A percentile compares a stretch with the other conserved stretches of the same genome.
Evolutionary conservation across 768 basidiomycete species (phyloP).

Genomic region (Lactifluus hygrophoroides): DNA sequence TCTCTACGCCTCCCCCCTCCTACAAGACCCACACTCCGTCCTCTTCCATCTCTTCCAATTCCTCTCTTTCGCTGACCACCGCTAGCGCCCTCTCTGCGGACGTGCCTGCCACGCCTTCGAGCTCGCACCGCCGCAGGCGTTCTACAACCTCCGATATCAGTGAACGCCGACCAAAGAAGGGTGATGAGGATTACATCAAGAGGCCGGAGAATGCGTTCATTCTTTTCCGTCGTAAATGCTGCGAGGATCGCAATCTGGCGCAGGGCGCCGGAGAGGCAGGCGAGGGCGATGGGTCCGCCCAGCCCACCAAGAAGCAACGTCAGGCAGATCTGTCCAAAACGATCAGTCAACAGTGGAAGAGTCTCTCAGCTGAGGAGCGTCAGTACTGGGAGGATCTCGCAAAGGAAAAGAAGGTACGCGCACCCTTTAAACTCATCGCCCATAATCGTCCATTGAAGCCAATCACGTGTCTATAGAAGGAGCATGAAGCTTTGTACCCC

Average conservation of each 20-base stretch:
- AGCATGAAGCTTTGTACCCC: slow-evolving; percentile 68
- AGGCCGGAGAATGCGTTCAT: slow-evolving; percentile 82
- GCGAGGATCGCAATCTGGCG: slow-evolving; percentile 57
- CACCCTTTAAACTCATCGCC: slow-evolving; percentile 30
- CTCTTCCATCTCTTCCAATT: slow-evolving; percentile 35
- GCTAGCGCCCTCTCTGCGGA: slow-evolving; percentile 23
- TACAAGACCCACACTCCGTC: slow-evolving; percentile 34
- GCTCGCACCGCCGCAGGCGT: slow-evolving; percentile 28
- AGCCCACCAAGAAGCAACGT: slow-evolving; percentile 59
- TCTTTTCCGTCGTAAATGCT: slow-evolving; percentile 72
- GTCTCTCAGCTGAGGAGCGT: slow-evolving; percentile 54
- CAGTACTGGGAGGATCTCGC: slow-evolving; percentile 69
- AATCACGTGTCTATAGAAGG: slow-evolving; percentile 68
- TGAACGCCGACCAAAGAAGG: slow-evolving; percentile 42
- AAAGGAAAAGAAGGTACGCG: slow-evolving; percentile 72
- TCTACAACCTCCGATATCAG: slow-evolving; percentile 30
- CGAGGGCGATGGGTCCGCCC: slow-evolving; percentile 14
- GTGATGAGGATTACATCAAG: slow-evolving; percentile 78
- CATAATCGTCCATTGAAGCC: slow-evolving; percentile 28
- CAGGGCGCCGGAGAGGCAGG: slow-evolving; percentile 33
- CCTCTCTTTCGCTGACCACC: slow-evolving; percentile 29
- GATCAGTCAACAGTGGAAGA: slow-evolving; percentile 76
- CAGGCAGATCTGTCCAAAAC: slow-evolving; percentile 75
- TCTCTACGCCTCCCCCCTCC: slow-evolving; percentile 34
- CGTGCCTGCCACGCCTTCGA: slow-evolving; percentile 18